A percentile compares a stretch with the other conserved stretches of the same genome.
phyloP scores from a whole-genome alignment of 108 stramenopile genomes.

The Hondaea fermentalgiana region DNA sequence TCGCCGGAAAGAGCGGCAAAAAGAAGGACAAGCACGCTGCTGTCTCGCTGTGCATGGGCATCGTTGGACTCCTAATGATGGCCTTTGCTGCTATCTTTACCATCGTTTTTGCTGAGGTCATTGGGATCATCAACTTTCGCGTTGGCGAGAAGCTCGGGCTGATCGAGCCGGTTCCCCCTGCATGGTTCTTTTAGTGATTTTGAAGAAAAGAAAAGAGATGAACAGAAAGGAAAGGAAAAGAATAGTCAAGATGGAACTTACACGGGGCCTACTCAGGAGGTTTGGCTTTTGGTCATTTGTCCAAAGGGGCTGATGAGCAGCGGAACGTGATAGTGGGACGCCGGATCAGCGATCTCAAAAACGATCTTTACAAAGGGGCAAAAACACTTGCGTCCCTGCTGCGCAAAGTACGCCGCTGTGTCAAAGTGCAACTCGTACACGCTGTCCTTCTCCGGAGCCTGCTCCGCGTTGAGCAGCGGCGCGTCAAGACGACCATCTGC shows the following conservation, averaged over 20 bases:
- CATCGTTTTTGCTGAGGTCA: background rate
- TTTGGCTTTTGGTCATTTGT: background rate
- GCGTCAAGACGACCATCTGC: background rate
- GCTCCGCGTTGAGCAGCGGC: background rate
- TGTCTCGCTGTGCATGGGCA: background rate
- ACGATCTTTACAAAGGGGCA: slow-evolving; percentile 26
- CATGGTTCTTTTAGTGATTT: background rate
- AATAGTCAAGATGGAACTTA: too few species aligned
- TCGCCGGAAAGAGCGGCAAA: too few species aligned
- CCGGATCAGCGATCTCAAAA: slow-evolving; percentile 20
- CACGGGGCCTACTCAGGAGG: too few species aligned
- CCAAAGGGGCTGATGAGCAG: slow-evolving; percentile 28
- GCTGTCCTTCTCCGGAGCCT: background rate
- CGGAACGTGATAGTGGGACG: slow-evolving; percentile 23
- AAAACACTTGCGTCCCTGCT: background rate
- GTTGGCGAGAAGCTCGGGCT: background rate
- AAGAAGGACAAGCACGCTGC: background rate
- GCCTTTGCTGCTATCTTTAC: background rate
- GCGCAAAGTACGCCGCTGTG: slow-evolving; percentile 12
- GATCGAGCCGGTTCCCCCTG: background rate
- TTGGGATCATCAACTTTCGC: background rate
- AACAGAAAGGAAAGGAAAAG: too few species aligned
- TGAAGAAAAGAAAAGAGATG: too few species aligned
- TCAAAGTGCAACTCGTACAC: slow-evolving; percentile 25
- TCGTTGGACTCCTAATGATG: background rate